Evolutionary conservation across 202 grass and related monocot genomes (phyloP).

Genomic region (Schoenoplectus tabernaemontani): DNA sequence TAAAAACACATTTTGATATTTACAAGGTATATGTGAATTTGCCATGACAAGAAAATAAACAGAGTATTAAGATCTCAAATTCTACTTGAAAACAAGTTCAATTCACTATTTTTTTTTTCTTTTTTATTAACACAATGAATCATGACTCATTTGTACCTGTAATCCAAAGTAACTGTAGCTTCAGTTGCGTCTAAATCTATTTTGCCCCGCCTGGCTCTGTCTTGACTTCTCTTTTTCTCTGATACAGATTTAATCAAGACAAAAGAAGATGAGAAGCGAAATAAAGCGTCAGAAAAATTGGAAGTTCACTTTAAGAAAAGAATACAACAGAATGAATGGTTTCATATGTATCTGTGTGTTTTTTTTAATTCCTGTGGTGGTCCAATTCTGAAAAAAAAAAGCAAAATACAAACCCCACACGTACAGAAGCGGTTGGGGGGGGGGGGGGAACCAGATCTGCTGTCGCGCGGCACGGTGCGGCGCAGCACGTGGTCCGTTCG

Average conservation of each 20-base stretch:
- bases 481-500: too few species aligned
- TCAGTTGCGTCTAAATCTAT: conserved; percentile 91
- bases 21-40: not conserved
- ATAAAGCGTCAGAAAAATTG: conserved; percentile 16
- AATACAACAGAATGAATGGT: conserved; percentile 11
- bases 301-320: conserved; percentile 22
- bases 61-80: not conserved
- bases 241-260: conserved; percentile 12
- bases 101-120: not conserved
- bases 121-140: not conserved
- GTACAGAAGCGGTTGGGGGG: conserved; percentile 18
- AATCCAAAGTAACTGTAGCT: conserved; percentile 81
- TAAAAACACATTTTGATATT: not conserved
- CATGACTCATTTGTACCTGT: conserved; percentile 39
- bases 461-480: too few species aligned
- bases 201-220: conserved; percentile 64
- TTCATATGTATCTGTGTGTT: not conserved
- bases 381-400: conserved; percentile 21
- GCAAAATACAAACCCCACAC: not conserved
- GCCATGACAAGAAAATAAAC: not conserved
- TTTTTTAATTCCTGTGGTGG: conserved; percentile 2
- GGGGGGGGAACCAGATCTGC: too few species aligned
- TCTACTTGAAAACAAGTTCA: not conserved
- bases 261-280: not conserved
- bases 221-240: conserved; percentile 60